These are phyloP conservation scores for Termitomyces sp. DNA, from an alignment of 768 basidiomycete genomes.

Conservation along the genomic window DNA sequence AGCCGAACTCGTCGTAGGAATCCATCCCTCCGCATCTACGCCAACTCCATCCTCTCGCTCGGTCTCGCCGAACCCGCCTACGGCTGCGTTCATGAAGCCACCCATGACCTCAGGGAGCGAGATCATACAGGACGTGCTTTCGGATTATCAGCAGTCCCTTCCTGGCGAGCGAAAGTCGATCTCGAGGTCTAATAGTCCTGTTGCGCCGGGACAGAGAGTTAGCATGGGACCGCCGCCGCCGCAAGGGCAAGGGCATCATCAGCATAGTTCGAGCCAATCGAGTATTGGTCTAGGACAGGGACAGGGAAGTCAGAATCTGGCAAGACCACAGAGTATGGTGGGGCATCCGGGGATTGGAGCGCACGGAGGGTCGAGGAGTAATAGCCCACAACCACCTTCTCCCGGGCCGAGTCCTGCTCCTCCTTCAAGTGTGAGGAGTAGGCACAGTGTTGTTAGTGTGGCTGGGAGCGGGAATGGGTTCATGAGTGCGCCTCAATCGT, in stretches of 20 bases:
- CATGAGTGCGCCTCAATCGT: constrained; percentile 32
- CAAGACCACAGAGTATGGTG: constrained; percentile 52
- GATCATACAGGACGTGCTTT: constrained; percentile 71
- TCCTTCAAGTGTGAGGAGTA: constrained; percentile 12
- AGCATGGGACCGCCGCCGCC: constrained; percentile 15
- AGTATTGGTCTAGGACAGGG: constrained; percentile 4
- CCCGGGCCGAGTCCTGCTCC: constrained; percentile 55
- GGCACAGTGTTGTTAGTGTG: constrained; percentile 8
- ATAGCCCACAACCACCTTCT: constrained; percentile 59
- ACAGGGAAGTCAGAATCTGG: constrained; percentile 36
- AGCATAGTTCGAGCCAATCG: constrained; percentile 4
- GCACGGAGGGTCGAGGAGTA: constrained; percentile 53
- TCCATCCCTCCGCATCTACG: constrained; percentile 55
- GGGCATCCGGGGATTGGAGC: constrained; percentile 86
- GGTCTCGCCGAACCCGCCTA: constrained; percentile 68
- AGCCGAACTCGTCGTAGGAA: constrained; percentile 77
- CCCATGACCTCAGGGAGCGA: constrained; percentile 41
- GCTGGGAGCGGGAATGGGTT: constrained; percentile 26
- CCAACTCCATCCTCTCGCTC: constrained; percentile 44
- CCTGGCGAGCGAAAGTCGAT: constrained; percentile 77
- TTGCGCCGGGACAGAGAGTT: constrained; percentile 27
- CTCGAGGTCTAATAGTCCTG: constrained; percentile 46
- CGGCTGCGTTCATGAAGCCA: constrained; percentile 70
- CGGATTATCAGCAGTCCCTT: constrained; percentile 78
- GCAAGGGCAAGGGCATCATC: constrained; percentile 14